These are phyloP conservation scores for Kregervanrija delftensis DNA, from an alignment of 805 yeast species.

Conservation along the genomic window DNA sequence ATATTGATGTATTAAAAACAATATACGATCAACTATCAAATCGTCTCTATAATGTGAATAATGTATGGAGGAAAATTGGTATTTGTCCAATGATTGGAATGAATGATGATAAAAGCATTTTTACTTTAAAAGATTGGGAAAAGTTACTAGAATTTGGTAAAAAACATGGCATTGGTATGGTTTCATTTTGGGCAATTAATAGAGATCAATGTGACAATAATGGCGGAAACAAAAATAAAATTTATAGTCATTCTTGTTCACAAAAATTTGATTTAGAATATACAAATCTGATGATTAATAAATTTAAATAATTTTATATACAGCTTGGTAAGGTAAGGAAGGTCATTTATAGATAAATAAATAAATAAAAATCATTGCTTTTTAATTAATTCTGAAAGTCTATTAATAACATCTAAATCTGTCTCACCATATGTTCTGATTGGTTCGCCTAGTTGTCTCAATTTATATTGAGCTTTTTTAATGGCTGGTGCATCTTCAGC, in stretches of 20 bases:
- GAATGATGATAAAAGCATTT: conserved; percentile 23
- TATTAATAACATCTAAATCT: conserved; percentile 16
- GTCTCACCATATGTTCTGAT: conserved; percentile 19
- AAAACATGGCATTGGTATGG: conserved; percentile 15
- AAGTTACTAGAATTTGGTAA: conserved; percentile 15
- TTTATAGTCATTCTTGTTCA: conserved; percentile 17
- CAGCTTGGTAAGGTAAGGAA: not conserved
- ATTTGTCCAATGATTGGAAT: conserved; percentile 30
- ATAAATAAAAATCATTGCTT: conserved; percentile 1
- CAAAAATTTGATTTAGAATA: conserved; percentile 18
- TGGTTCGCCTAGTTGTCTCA: conserved; percentile 16
- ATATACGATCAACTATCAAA: conserved; percentile 13
- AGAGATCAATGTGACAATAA: conserved; percentile 20
- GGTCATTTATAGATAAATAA: not conserved
- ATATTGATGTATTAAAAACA: conserved; percentile 16
- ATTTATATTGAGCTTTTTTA: conserved; percentile 14
- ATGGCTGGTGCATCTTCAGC: conserved; percentile 11
- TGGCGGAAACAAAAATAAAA: conserved; percentile 10
- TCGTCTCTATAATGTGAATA: not conserved
- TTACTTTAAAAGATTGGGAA: conserved; percentile 20
- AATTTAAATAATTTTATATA: conserved; percentile 2
- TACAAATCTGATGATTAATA: conserved; percentile 11
- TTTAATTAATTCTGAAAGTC: conserved; percentile 9
- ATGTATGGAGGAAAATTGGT: conserved; percentile 22
- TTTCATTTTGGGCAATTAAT: conserved; percentile 28